Percentiles rank a stretch among this genome's conserved stretches.
Conservation (phyloP, 2,329 filamentous ascomycete genomes). For the Tolypocladium pustulatum region DNA sequence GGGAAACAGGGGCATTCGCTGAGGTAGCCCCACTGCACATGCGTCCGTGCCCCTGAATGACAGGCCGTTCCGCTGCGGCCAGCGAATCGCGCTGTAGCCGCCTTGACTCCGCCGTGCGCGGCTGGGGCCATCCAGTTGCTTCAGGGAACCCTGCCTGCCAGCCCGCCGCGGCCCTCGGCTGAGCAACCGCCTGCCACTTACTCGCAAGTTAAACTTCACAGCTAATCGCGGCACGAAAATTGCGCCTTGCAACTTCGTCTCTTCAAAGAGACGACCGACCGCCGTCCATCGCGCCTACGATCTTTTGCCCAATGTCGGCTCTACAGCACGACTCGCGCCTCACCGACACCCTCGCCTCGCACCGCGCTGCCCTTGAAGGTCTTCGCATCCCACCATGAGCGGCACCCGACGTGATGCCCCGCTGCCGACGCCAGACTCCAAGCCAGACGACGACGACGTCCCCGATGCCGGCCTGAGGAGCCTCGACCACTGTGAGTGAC, state of each 20-base stretch:
- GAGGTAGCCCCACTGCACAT: background rate
- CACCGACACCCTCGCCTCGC: conserved; percentile 3
- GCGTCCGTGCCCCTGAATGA: background rate
- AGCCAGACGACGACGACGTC: conserved; percentile 16
- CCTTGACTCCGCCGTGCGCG: background rate
- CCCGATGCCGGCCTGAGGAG: conserved; percentile 69
- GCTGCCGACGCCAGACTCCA: conserved; percentile 10
- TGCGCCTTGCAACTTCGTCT: background rate
- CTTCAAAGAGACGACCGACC: background rate
- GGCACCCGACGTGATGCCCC: conserved; percentile 21
- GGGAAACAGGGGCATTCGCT: background rate
- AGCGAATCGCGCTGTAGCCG: background rate
- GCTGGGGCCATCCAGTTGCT: background rate
- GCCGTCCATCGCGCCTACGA: background rate
- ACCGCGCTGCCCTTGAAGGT: conserved; percentile 3
- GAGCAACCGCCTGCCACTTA: background rate
- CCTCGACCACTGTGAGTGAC: conserved; percentile 60
- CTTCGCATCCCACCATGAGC: conserved; percentile 16
- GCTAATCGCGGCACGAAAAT: background rate
- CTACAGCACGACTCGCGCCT: conserved; percentile 3
- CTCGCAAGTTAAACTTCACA: background rate
- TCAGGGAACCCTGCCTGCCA: background rate
- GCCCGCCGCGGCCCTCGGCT: background rate
- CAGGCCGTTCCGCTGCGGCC: background rate
- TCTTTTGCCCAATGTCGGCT: conserved; percentile 8